Base-by-base conservation (phyloP, 2,329 filamentous ascomycete species). In the Botrytis paeoniae region DNA sequence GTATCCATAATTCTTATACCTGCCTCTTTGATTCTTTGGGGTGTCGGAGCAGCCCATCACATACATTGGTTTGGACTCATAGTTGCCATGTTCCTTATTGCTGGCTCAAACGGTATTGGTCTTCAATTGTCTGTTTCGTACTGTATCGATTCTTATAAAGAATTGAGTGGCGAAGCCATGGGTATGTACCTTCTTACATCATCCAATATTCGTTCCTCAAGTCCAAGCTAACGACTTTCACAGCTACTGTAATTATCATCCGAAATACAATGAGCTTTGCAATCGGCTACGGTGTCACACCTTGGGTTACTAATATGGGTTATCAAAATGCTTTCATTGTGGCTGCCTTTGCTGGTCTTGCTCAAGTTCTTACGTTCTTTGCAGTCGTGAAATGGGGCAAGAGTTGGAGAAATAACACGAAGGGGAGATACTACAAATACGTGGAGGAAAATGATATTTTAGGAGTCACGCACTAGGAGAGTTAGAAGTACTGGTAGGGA, bases 211-310 rank as follows among this genome's bases (percentile, higher is more conserved):
- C 10, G 8, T 41, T 41, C 16, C 16, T 25, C 39, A n/a, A 29
- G 12, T 10, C 9, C 35, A 54, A 20, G 48, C 48, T 68, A 68
- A 68, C 6, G 7, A 29, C n/a, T 20, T 16, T 68, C n/a, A 25
- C 39, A 68, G 65, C 86, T 14, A 84, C 85, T 4, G 84, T 86
- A 18, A 87, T 87, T 51, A 75, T 87, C 22, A 78, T 79, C 32
- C 79, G 85, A 16, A 86, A 86, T 74, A 86, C 84, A 1, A 85
- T 86, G 83, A 82, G 80, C 39, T 86, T 86, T 76, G 85, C 84
- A 9, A 82, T 86, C 43, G 82, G 82, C 41, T 88, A 89, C 77
- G 86, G 86, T 25, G 82, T 85, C 41, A 85, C 84, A 0, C 84
- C 84, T 0, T 85, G 84, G 84, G 77, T 85, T 2, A 81, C 79